Evolutionary conservation across 352 stramenopile genomes (phyloP).

Genomic region (Phytopythium sindhum): DNA sequence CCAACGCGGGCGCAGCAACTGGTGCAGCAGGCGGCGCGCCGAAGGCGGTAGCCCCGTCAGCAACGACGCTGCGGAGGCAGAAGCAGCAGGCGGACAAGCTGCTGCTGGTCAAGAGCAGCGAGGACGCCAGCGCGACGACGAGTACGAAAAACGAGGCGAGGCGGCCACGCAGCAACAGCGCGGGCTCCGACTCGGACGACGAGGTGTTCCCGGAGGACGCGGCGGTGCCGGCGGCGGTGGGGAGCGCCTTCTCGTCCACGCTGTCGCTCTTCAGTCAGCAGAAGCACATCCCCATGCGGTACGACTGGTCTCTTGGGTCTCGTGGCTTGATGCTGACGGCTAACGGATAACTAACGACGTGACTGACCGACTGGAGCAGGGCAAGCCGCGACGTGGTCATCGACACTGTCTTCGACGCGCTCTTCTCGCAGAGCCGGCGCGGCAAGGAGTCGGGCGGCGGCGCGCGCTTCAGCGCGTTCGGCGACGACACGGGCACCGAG

Average conservation of each 20-base stretch:
- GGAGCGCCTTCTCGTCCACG: constrained; percentile 66
- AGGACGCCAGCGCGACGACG: neutral
- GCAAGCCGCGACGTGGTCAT: constrained; percentile 80
- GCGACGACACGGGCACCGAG: constrained; percentile 73
- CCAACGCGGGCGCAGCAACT: constrained; percentile 12
- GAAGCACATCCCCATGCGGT: constrained; percentile 68
- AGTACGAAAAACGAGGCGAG: neutral
- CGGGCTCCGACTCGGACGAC: constrained; percentile 43
- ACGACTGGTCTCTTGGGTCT: neutral
- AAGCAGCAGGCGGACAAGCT: constrained; percentile 27
- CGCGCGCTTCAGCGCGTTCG: constrained; percentile 54
- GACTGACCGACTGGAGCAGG: constrained; percentile 15
- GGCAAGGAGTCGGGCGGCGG: constrained; percentile 14
- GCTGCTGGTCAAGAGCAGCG: constrained; percentile 21
- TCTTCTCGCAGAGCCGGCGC: constrained; percentile 45
- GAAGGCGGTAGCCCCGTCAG: constrained; percentile 13
- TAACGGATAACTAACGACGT: too few relatives aligned
- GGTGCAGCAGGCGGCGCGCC: constrained; percentile 11
- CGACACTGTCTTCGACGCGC: constrained; percentile 73
- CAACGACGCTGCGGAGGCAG: constrained; percentile 11
- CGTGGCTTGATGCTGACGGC: neutral
- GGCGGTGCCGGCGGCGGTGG: constrained; percentile 10
- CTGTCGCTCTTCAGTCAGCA: constrained; percentile 78
- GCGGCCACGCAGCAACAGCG: constrained; percentile 44
- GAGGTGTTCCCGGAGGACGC: constrained; percentile 64